Evolutionary conservation across 768 basidiomycete species (phyloP), one percentile per base, ranked within the genome.

Genomic region (Amanita subjunquillea): DNA sequence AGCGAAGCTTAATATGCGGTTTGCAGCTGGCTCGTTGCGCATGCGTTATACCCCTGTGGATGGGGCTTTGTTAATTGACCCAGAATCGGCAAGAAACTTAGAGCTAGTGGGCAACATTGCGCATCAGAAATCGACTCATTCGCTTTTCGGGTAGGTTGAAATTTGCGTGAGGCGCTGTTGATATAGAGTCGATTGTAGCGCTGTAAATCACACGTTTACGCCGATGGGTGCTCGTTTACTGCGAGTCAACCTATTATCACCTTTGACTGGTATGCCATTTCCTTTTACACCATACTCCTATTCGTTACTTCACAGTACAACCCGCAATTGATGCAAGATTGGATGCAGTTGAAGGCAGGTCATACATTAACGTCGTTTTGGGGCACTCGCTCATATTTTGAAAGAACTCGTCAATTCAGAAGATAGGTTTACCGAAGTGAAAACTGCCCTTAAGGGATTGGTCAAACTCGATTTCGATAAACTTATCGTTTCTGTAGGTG

Each of bases 31-130:
- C 3, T 90, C 90, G 7, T 70, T 92, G 22, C 76, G 82, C 32
- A 89, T 92, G 51, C 75, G 80, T 20, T 93, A 87, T 60, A 71
- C 79, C 1, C 80, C 87, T 2, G 82, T 88, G 0, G 89, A 94
- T 63, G 94, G 94, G 0, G 94, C 91, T 0, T 89, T 97, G 87
- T 78, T 96, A 77, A 87, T 99, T 57, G 96, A 98, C 62, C 76
- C 83, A 0, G 93, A 93, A 55, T 92, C 88, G 0, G 89, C 83
- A 2, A 78, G 79, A 39, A 93, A 95, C 63, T 76, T 99, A 5
- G 96, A 99, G 62, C 73, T 99, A 2, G 86, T 95, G 13, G 79
- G 73, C 7, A 98, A 94, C 62, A 75, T 82, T 60, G 63, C 80
- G 4, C 69, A 69, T 43, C 82, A 78, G 58, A 89, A 81, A 63